Conservation (phyloP, 1,284 basidiomycete genomes). For the Pseudozyma hubeiensis region DNA sequence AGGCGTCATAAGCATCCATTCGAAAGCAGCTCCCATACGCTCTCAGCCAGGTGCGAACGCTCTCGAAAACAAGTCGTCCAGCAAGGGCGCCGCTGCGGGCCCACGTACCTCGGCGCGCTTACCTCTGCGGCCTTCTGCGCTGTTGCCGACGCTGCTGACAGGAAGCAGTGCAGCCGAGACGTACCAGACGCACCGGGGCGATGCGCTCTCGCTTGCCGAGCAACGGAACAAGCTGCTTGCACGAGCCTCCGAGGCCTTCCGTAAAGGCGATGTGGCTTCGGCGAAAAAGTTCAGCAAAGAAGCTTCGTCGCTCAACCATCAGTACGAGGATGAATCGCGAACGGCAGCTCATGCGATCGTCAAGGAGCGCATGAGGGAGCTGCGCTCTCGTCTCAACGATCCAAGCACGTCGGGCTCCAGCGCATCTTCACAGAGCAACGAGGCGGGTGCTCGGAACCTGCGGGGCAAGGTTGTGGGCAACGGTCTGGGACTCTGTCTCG, state of each 20-base stretch:
- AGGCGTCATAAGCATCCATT: conserved; percentile 34
- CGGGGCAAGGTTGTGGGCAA: conserved; percentile 83
- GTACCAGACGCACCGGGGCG: conserved; percentile 87
- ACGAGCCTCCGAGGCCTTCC: conserved; percentile 93
- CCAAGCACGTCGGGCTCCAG: conserved; percentile 70
- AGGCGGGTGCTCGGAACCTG: conserved; percentile 80
- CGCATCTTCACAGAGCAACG: conserved; percentile 74
- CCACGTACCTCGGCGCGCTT: conserved; percentile 39
- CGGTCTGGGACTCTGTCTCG: conserved; percentile 72
- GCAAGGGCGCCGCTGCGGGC: not conserved
- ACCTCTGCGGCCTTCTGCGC: conserved; percentile 82
- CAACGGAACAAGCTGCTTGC: conserved; percentile 94
- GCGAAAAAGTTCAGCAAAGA: conserved; percentile 93
- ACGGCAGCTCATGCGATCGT: conserved; percentile 83
- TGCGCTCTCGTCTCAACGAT: conserved; percentile 78
- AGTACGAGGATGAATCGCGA: conserved; percentile 86
- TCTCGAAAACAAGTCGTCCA: conserved; percentile 5
- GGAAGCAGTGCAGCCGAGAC: conserved; percentile 76
- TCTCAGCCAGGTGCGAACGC: conserved; percentile 10
- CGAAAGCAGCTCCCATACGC: conserved; percentile 31
- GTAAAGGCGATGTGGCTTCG: conserved; percentile 90
- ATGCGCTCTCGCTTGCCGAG: conserved; percentile 88
- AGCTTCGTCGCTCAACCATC: conserved; percentile 89
- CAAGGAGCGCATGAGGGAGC: conserved; percentile 78
- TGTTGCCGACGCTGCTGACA: conserved; percentile 83